Conservation (phyloP, 108 stramenopile genomes). For the Cyclotella atomus region DNA sequence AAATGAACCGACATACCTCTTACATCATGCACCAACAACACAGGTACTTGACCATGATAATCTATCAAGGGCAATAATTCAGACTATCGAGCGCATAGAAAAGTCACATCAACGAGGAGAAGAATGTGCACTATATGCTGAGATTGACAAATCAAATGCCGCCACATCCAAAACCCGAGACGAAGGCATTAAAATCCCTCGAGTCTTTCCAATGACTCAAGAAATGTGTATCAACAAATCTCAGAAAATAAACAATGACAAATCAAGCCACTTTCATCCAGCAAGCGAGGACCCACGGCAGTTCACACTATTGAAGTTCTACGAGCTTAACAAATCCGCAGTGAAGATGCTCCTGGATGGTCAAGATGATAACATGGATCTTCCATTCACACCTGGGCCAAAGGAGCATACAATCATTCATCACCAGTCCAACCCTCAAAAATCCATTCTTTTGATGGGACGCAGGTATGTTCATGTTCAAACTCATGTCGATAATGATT, state of each 20-base stretch:
- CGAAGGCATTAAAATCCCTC: constrained; percentile 13
- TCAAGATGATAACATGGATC: constrained; percentile 27
- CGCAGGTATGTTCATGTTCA: constrained; percentile 15
- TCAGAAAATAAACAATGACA: neutral
- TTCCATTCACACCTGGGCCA: constrained; percentile 60
- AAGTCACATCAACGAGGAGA: constrained; percentile 54
- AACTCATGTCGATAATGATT: neutral
- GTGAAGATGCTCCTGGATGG: constrained; percentile 37
- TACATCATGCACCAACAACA: no score
- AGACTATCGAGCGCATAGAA: constrained; percentile 48
- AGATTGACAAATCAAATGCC: constrained; percentile 20
- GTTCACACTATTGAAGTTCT: constrained; percentile 58
- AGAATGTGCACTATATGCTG: constrained; percentile 36
- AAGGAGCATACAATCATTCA: constrained; percentile 59
- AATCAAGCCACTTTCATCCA: constrained; percentile 37
- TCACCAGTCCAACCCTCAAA: constrained; percentile 26
- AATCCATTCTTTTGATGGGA: constrained; percentile 50
- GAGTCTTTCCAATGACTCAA: constrained; percentile 42
- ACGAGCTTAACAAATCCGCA: constrained; percentile 46
- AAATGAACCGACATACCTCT: no score
- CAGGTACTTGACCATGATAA: constrained; percentile 57
- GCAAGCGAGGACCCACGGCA: constrained; percentile 49
- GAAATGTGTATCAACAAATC: constrained; percentile 9
- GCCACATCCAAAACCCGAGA: neutral
- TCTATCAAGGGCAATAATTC: constrained; percentile 39